phyloP scores from a whole-genome alignment of 2,329 filamentous ascomycete genomes.

The Ceratocystis colombiana region DNA sequence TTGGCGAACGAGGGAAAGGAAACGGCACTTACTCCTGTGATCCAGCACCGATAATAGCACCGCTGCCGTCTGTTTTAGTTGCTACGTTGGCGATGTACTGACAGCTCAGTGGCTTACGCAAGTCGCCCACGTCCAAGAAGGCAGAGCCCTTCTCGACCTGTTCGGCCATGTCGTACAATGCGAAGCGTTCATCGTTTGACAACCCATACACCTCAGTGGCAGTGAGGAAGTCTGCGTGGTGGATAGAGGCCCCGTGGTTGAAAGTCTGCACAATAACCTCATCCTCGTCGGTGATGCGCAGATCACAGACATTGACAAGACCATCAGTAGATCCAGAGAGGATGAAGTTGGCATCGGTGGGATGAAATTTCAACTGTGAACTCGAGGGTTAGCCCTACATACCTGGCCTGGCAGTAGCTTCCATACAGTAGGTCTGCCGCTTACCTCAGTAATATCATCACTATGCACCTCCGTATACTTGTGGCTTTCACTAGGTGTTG shows the following conservation, averaged over 20 bases:
- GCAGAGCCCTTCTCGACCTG: constrained; percentile 50
- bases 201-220: constrained; percentile 57
- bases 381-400: not conserved
- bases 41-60: constrained; percentile 55
- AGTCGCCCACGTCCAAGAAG: constrained; percentile 54
- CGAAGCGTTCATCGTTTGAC: constrained; percentile 68
- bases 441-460: constrained; percentile 52
- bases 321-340: constrained; percentile 73
- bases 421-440: constrained; percentile 10
- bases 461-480: constrained; percentile 56
- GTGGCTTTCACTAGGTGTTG: constrained; percentile 38
- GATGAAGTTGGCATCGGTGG: constrained; percentile 49
- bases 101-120: constrained; percentile 54
- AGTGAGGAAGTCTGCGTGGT: constrained; percentile 62
- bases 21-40: constrained; percentile 49
- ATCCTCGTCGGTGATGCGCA: constrained; percentile 59
- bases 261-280: constrained; percentile 68
- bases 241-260: constrained; percentile 65
- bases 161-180: constrained; percentile 60
- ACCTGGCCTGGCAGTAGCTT: not conserved
- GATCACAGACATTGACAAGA: constrained; percentile 67
- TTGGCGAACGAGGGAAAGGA: constrained; percentile 10
- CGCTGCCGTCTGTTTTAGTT: constrained; percentile 47
- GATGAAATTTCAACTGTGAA: constrained; percentile 43
- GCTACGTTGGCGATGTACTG: constrained; percentile 64